These are phyloP conservation scores for Fusarium sp. DNA, from an alignment of 2,329 filamentous ascomycete genomes.

Conservation along the genomic window DNA sequence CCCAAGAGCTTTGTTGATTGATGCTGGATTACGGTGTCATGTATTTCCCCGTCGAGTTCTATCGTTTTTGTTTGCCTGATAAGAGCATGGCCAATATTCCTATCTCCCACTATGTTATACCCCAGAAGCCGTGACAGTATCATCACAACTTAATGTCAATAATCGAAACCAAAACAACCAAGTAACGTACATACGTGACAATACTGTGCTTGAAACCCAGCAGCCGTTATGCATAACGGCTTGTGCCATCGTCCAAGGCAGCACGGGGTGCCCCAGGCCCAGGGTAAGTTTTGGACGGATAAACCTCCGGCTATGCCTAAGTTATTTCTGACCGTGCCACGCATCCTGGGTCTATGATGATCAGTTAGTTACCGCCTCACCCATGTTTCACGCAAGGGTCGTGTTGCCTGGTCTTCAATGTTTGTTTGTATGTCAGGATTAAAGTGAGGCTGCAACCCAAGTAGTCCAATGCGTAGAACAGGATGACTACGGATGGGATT, in stretches of 20 bases:
- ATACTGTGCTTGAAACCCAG: background rate
- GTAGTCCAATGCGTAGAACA: background rate
- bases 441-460: background rate
- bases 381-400: slow-evolving; percentile 22
- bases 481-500: background rate
- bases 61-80: too few relatives aligned
- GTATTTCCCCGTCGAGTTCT: too few relatives aligned
- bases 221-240: background rate
- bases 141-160: too few relatives aligned
- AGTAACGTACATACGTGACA: too few relatives aligned
- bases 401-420: background rate
- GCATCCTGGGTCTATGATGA: slow-evolving; percentile 5
- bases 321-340: slow-evolving; percentile 1
- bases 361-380: slow-evolving; percentile 12
- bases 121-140: too few relatives aligned
- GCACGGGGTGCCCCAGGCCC: background rate
- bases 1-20: too few relatives aligned
- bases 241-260: background rate
- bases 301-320: background rate
- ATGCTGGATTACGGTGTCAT: too few relatives aligned
- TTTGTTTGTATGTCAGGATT: background rate
- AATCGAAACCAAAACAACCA: too few relatives aligned
- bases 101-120: too few relatives aligned
- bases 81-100: too few relatives aligned
- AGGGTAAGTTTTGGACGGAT: slow-evolving; percentile 4